Conservation (phyloP, 2,329 filamentous ascomycete species). For the Tolypocladium ophioglossoides region DNA sequence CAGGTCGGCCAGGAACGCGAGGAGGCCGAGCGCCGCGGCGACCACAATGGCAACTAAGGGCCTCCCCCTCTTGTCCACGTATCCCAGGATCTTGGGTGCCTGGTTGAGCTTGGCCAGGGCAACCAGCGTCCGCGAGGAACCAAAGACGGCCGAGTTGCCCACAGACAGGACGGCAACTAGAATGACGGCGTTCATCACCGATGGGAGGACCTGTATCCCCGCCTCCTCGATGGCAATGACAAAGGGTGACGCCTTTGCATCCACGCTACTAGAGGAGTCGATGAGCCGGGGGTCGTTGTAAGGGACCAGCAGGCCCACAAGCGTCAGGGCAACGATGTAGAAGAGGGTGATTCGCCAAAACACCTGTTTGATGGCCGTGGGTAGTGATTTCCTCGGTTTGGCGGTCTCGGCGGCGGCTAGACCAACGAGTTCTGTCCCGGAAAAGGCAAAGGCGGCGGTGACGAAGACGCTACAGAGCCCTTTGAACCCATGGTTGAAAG, state of each 20-base stretch:
- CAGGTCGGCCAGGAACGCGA: slow-evolving; percentile 64
- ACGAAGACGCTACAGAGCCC: slow-evolving; percentile 72
- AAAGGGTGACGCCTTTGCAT: slow-evolving; percentile 75
- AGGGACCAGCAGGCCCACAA: slow-evolving; percentile 75
- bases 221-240: slow-evolving; percentile 86
- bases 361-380: slow-evolving; percentile 82
- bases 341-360: slow-evolving; percentile 92
- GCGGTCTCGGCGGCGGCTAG: slow-evolving; percentile 68
- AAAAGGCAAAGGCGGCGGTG: slow-evolving; percentile 66
- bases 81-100: slow-evolving; percentile 65
- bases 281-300: slow-evolving; percentile 58
- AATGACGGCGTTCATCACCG: slow-evolving; percentile 92
- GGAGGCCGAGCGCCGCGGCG: slow-evolving; percentile 57
- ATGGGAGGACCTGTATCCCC: slow-evolving; percentile 69
- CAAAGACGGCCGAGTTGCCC: slow-evolving; percentile 86
- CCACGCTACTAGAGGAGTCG: slow-evolving; percentile 39
- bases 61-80: slow-evolving; percentile 74
- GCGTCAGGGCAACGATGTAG: slow-evolving; percentile 71
- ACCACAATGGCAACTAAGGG: slow-evolving; percentile 63
- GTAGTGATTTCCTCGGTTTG: slow-evolving; percentile 73
- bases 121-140: slow-evolving; percentile 79
- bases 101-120: slow-evolving; percentile 82
- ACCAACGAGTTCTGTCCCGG: slow-evolving; percentile 66
- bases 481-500: slow-evolving; percentile 75
- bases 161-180: slow-evolving; percentile 84